phyloP scores from a whole-genome alignment of 73 alveolate genomes.

The Paramecium caudatum region DNA sequence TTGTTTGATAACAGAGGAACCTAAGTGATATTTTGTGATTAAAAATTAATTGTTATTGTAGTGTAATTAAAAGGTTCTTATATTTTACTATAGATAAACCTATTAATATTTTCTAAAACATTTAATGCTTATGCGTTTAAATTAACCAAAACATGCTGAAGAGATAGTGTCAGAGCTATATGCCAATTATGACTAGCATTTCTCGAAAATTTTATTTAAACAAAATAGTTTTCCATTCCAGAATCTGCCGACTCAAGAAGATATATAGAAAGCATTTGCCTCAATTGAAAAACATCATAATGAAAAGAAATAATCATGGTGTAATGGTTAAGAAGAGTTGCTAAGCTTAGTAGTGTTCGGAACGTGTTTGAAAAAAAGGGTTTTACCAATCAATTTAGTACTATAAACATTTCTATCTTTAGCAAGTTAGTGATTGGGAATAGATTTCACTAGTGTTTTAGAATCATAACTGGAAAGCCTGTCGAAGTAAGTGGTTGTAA shows the following conservation, averaged over 20 bases:
- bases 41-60: too few relatives aligned
- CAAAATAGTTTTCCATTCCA: too few relatives aligned
- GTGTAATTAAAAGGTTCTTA: too few relatives aligned
- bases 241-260: not conserved
- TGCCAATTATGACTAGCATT: too few relatives aligned
- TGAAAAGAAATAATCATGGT: conserved; percentile 20
- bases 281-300: conserved; percentile 27
- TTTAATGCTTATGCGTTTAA: too few relatives aligned
- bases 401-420: not conserved
- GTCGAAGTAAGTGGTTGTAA: conserved; percentile 49
- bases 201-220: too few relatives aligned
- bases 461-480: conserved; percentile 64
- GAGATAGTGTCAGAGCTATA: too few relatives aligned
- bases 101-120: too few relatives aligned
- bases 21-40: too few relatives aligned
- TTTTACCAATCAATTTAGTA: conserved; percentile 40
- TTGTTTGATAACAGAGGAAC: too few relatives aligned
- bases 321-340: not conserved
- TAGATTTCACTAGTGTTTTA: not conserved
- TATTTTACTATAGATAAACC: too few relatives aligned
- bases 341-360: conserved; percentile 45
- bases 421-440: conserved; percentile 45
- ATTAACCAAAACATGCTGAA: too few relatives aligned
- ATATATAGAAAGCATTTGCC: not conserved
- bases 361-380: not conserved